Percentiles rank a stretch among this genome's conserved stretches.
Conservation (phyloP, 176 grass and related monocot genomes). For the Melocanna baccifera region DNA sequence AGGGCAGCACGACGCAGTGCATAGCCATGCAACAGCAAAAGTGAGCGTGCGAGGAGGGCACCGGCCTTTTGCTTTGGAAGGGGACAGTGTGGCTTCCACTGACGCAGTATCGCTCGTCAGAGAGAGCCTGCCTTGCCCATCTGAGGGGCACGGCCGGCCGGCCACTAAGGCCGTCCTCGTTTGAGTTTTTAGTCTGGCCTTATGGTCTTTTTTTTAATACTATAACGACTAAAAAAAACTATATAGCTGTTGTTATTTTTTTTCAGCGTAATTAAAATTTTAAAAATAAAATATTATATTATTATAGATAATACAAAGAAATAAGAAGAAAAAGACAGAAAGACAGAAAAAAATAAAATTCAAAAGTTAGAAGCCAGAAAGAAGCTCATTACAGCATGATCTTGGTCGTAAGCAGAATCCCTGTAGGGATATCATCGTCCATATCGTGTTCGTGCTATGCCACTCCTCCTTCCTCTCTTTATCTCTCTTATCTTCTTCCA, state of each 20-base stretch:
- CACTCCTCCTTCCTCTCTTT: neutral
- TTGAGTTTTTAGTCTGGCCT: no score
- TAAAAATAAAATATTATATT: neutral
- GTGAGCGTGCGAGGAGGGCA: neutral
- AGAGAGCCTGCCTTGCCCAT: neutral
- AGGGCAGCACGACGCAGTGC: neutral
- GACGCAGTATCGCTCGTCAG: neutral
- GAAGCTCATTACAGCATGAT: no score
- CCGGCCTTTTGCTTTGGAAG: conserved; percentile 35
- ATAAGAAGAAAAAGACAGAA: no score
- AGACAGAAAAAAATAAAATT: no score
- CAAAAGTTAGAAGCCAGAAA: no score
- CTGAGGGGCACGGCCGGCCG: conserved; percentile 8
- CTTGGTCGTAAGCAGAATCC: conserved; percentile 2
- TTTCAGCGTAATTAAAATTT: no score
- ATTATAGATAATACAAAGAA: no score
- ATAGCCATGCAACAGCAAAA: conserved; percentile 13
- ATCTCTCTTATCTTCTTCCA: neutral
- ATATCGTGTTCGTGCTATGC: neutral
- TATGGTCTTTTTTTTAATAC: no score
- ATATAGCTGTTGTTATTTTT: no score
- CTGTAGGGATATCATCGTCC: conserved; percentile 9
- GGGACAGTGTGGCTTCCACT: conserved; percentile 21
- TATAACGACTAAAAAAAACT: no score
- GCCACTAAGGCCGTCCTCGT: neutral